Conservation (phyloP, 345 rosid genomes). For the Anacardium occidentale region DNA sequence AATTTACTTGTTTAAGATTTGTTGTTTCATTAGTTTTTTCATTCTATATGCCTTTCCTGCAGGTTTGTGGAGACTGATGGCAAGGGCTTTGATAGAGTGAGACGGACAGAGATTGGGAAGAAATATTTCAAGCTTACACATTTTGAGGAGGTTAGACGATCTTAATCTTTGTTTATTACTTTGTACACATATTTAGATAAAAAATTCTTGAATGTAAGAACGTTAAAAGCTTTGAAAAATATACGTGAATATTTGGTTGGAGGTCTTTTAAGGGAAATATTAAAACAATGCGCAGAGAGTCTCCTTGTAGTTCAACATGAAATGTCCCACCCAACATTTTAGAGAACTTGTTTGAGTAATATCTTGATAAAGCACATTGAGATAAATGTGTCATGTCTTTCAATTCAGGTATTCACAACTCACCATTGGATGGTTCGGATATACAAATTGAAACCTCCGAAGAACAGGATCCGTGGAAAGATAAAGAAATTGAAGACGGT, state of each 20-base stretch:
- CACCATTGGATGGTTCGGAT: conserved; percentile 99
- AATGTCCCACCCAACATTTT: no score
- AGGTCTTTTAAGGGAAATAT: not conserved
- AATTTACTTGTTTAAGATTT: conserved; percentile 2
- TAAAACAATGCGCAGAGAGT: not conserved
- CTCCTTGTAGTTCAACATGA: not conserved
- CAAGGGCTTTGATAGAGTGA: conserved; percentile 83
- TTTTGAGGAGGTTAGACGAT: conserved; percentile 85
- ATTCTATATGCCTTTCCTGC: conserved; percentile 17
- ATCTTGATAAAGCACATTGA: not conserved
- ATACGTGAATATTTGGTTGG: not conserved
- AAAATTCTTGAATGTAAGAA: not conserved
- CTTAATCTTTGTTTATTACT: conserved; percentile 1
- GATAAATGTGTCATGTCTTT: not conserved
- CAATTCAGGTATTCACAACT: conserved; percentile 83
- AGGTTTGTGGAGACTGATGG: conserved; percentile 99
- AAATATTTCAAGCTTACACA: conserved; percentile 86
- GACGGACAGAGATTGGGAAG: conserved; percentile 94
- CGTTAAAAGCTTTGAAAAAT: not conserved
- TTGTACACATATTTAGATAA: not conserved
- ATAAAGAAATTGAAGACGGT: conserved; percentile 72
- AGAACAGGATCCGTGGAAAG: conserved; percentile 83
- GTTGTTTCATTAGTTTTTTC: not conserved
- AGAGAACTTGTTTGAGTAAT: not conserved
- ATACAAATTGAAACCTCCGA: conserved; percentile 78